A percentile compares a stretch with the other conserved stretches of the same genome.
phyloP scores from a whole-genome alignment of 345 rosid species.

The Sonneratia alba region DNA sequence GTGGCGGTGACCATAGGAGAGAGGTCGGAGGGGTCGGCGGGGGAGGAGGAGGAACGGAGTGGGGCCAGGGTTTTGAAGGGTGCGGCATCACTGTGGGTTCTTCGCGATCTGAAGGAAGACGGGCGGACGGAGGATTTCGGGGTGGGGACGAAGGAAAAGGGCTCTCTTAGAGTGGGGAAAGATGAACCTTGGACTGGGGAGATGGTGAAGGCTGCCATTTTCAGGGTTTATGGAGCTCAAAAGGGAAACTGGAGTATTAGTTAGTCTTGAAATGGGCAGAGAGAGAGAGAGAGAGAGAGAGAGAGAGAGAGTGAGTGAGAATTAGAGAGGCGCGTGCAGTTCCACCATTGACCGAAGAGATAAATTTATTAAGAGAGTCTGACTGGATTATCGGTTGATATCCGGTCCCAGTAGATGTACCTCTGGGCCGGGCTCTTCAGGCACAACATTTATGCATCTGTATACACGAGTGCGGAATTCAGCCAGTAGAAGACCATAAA shows the following conservation, averaged over 20 bases:
- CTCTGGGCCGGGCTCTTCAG: too few species aligned
- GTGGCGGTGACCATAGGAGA: constrained; percentile 16
- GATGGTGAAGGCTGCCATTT: constrained; percentile 16
- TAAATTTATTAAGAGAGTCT: too few species aligned
- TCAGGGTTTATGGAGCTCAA: not conserved
- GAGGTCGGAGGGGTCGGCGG: constrained; percentile 19
- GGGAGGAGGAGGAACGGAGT: constrained; percentile 13
- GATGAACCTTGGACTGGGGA: not conserved
- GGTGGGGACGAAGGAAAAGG: constrained; percentile 10
- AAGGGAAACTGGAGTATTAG: not conserved
- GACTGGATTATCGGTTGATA: not conserved
- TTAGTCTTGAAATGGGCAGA: not conserved
- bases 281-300: not conserved
- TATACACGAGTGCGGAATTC: not conserved
- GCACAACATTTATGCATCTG: too few species aligned
- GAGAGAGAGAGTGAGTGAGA: not conserved
- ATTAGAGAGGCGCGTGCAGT: too few species aligned
- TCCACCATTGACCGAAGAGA: too few species aligned
- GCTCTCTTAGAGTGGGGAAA: constrained; percentile 13
- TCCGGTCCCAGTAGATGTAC: not conserved
- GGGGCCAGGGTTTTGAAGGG: constrained; percentile 21
- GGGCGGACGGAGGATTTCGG: constrained; percentile 4
- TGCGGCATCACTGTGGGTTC: constrained; percentile 11
- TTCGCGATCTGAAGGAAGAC: constrained; percentile 20
- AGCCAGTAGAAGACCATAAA: not conserved